Evolutionary conservation across 768 basidiomycete species (phyloP).

Genomic region (Leucosporidium yakuticum): DNA sequence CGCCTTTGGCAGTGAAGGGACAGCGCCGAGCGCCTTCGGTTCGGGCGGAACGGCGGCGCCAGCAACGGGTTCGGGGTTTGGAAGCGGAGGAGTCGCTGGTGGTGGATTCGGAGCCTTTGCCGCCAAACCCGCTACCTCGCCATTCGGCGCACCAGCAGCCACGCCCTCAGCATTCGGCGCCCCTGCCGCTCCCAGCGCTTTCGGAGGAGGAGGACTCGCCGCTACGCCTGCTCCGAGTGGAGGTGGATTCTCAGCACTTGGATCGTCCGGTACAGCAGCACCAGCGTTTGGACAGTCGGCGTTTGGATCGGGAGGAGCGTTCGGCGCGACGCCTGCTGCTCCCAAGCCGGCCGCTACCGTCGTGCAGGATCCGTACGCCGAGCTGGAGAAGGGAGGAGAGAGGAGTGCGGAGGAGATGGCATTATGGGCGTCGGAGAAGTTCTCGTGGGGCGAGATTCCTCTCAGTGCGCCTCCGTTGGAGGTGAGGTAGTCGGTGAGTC

Average conservation of each 20-base stretch:
- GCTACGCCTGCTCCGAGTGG: not conserved
- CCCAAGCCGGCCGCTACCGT: not conserved
- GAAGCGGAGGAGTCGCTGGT: not conserved
- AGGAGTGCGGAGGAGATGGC: conserved; percentile 19
- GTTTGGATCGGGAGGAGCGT: not conserved
- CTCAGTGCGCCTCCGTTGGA: conserved; percentile 16
- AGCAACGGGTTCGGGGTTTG: not conserved
- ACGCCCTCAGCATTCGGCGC: conserved; percentile 10
- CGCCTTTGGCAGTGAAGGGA: conserved; percentile 19
- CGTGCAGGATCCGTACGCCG: conserved; percentile 21
- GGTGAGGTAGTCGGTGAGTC: conserved; percentile 12
- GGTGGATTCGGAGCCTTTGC: conserved; percentile 2
- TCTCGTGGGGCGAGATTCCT: conserved; percentile 27
- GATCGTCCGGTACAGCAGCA: not conserved
- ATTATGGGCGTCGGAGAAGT: conserved; percentile 14
- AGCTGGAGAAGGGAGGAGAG: conserved; percentile 9
- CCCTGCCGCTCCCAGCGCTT: conserved; percentile 2
- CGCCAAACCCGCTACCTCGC: conserved; percentile 1
- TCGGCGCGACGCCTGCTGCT: not conserved
- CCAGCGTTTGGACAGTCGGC: conserved; percentile 9
- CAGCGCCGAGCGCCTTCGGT: not conserved
- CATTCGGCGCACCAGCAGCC: conserved; percentile 11
- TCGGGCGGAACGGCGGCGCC: not conserved
- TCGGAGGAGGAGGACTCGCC: conserved; percentile 11
- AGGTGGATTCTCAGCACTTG: not conserved